A percentile compares a stretch with the other conserved stretches of the same genome.
Conservation (phyloP, 2,329 filamentous ascomycete species). For the Aspergillus awamori region DNA sequence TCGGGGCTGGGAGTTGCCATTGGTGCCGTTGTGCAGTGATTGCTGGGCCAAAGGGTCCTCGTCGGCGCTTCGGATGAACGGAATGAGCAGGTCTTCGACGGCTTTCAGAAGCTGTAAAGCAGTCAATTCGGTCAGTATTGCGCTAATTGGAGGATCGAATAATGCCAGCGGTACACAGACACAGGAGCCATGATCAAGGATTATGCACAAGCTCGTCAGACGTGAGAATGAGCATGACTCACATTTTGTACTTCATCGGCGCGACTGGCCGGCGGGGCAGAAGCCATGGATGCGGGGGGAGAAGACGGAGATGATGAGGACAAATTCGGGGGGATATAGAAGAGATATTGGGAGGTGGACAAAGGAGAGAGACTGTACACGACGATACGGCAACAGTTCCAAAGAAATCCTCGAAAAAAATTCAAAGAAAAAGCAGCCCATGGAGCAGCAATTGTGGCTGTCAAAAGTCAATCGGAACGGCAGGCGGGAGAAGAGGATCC, state of each 20-base stretch:
- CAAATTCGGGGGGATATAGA: background rate
- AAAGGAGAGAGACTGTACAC: background rate
- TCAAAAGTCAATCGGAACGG: background rate
- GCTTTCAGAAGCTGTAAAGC: constrained; percentile 39
- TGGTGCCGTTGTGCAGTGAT: constrained; percentile 18
- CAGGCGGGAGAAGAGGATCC: constrained; percentile 4
- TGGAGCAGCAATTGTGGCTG: background rate
- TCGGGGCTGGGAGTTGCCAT: constrained; percentile 58
- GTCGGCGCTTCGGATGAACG: constrained; percentile 50
- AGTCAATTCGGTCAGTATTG: constrained; percentile 7
- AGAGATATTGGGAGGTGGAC: background rate
- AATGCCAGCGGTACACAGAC: background rate
- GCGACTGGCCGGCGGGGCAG: constrained; percentile 28
- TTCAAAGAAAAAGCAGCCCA: background rate
- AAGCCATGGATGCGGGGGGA: constrained; percentile 27
- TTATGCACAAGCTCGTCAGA: background rate
- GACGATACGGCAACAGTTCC: background rate
- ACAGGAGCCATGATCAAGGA: background rate
- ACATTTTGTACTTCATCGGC: constrained; percentile 48
- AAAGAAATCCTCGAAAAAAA: background rate
- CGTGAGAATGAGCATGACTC: constrained; percentile 28
- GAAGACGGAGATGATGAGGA: background rate
- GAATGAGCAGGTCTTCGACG: constrained; percentile 48
- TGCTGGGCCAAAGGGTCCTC: constrained; percentile 24
- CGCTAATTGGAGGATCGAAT: background rate